Conservation (phyloP, 306 rosid genomes). For the Cucumis hystrix region DNA sequence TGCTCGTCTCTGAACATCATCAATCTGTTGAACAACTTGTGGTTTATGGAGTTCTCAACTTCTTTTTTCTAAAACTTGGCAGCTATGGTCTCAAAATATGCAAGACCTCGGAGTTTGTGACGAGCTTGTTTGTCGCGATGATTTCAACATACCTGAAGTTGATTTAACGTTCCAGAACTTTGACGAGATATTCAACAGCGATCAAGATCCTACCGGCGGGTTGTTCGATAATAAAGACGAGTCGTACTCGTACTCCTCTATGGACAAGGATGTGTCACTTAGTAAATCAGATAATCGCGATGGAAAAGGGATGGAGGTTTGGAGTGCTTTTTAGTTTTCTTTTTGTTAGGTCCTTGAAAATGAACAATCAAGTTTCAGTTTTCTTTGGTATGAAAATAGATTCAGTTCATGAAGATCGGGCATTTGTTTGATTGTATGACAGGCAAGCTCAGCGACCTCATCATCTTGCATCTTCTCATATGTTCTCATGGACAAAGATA, state of each 20-base stretch:
- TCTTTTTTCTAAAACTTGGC: slow-evolving; percentile 15
- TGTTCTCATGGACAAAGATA: slow-evolving; percentile 22
- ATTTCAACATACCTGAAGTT: slow-evolving; percentile 76
- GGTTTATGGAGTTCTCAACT: neutral
- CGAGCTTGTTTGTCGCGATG: slow-evolving; percentile 52
- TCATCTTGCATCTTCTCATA: slow-evolving; percentile 16
- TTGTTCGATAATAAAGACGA: slow-evolving; percentile 31
- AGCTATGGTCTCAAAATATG: slow-evolving; percentile 87
- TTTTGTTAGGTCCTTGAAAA: neutral
- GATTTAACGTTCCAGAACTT: slow-evolving; percentile 65
- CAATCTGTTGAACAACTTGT: neutral
- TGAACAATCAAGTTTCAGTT: neutral
- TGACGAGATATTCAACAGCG: slow-evolving; percentile 70
- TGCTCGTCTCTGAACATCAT: neutral
- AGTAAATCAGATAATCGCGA: slow-evolving; percentile 32
- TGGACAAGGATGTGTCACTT: slow-evolving; percentile 37
- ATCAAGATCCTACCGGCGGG: slow-evolving; percentile 44
- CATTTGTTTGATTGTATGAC: slow-evolving; percentile 12
- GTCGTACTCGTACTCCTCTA: slow-evolving; percentile 36
- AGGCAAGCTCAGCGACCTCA: slow-evolving; percentile 42
- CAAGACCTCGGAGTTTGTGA: slow-evolving; percentile 89
- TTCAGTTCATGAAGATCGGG: neutral
- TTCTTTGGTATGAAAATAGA: neutral
- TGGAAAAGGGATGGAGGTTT: slow-evolving; percentile 41
- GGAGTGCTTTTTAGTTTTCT: slow-evolving; percentile 7